These are phyloP conservation scores for Diutina neorugosa DNA, from an alignment of 1,139 yeast genomes.

Conservation along the genomic window DNA sequence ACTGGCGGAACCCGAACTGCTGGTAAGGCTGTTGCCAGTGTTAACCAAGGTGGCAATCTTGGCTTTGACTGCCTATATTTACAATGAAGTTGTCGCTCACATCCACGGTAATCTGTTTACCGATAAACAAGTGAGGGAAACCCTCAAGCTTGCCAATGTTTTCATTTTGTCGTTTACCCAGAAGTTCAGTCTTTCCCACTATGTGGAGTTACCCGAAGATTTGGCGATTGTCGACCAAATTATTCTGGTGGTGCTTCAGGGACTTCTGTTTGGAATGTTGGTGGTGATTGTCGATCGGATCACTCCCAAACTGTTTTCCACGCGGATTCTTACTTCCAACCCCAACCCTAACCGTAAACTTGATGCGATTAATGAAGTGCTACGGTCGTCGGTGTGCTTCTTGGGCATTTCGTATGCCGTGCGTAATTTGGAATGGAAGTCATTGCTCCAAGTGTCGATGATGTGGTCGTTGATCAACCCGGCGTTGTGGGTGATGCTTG, in stretches of 20 bases:
- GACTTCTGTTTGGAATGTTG: slow-evolving; percentile 48
- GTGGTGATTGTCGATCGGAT: slow-evolving; percentile 49
- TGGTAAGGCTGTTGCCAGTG: neutral
- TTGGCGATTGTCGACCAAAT: slow-evolving; percentile 14
- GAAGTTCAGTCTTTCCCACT: slow-evolving; percentile 10
- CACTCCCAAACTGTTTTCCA: slow-evolving; percentile 24
- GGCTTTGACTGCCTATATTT: slow-evolving; percentile 32
- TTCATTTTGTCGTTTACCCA: slow-evolving; percentile 21
- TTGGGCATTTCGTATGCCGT: slow-evolving; percentile 79
- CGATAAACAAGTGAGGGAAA: slow-evolving; percentile 13
- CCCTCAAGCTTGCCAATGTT: neutral
- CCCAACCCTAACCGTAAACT: slow-evolving; percentile 17
- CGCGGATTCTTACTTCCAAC: slow-evolving; percentile 13
- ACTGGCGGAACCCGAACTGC: neutral
- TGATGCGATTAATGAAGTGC: slow-evolving; percentile 24
- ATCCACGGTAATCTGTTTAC: slow-evolving; percentile 38
- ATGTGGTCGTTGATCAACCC: slow-evolving; percentile 71
- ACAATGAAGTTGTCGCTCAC: slow-evolving; percentile 38
- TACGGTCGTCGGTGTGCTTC: slow-evolving; percentile 61
- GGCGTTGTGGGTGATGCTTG: slow-evolving; percentile 69
- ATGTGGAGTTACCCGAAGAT: slow-evolving; percentile 18
- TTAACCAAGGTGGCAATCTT: slow-evolving; percentile 16
- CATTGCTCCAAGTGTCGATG: slow-evolving; percentile 62
- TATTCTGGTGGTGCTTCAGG: slow-evolving; percentile 30
- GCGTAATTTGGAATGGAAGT: slow-evolving; percentile 68